Conservation (phyloP, 2,329 filamentous ascomycete genomes). For the Endocalyx cinctus region DNA sequence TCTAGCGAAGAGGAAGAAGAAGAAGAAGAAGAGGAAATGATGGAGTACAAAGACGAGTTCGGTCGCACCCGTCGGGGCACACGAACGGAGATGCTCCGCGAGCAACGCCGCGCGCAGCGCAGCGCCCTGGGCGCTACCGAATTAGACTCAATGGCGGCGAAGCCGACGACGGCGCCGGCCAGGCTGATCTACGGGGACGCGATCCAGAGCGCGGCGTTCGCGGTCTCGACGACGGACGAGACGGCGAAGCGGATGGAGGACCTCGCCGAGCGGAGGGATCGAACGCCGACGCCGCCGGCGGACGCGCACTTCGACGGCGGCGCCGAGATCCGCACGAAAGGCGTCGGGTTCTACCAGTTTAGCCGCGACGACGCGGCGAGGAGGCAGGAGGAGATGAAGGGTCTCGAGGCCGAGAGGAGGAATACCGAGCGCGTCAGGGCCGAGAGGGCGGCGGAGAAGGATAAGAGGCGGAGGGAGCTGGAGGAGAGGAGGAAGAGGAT, state of each 20-base stretch:
- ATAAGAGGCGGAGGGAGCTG: slow-evolving; percentile 56
- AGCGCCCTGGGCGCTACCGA: slow-evolving; percentile 53
- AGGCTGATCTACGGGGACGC: slow-evolving; percentile 81
- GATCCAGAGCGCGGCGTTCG: slow-evolving; percentile 79
- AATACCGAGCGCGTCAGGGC: slow-evolving; percentile 62
- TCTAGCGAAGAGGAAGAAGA: slow-evolving; percentile 40
- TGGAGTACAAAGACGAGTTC: slow-evolving; percentile 91
- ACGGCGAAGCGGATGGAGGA: slow-evolving; percentile 75
- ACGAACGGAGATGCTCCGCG: slow-evolving; percentile 59
- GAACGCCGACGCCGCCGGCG: slow-evolving; percentile 73
- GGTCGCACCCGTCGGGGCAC: slow-evolving; percentile 76
- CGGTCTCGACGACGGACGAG: slow-evolving; percentile 56
- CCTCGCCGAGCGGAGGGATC: slow-evolving; percentile 72
- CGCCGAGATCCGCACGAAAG: slow-evolving; percentile 79
- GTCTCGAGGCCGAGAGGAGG: slow-evolving; percentile 60
- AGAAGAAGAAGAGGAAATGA: slow-evolving; percentile 36
- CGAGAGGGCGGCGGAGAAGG: slow-evolving; percentile 52
- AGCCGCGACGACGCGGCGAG: slow-evolving; percentile 65
- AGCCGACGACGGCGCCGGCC: slow-evolving; percentile 52
- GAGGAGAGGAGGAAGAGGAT: slow-evolving; percentile 61
- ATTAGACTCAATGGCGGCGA: slow-evolving; percentile 64
- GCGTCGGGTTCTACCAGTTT: slow-evolving; percentile 89
- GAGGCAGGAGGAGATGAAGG: slow-evolving; percentile 67
- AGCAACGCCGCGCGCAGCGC: slow-evolving; percentile 53
- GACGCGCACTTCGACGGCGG: slow-evolving; percentile 81